Evolutionary conservation across 2,329 filamentous ascomycete genomes (phyloP).

Genomic region (Aspergillus neoniger): DNA sequence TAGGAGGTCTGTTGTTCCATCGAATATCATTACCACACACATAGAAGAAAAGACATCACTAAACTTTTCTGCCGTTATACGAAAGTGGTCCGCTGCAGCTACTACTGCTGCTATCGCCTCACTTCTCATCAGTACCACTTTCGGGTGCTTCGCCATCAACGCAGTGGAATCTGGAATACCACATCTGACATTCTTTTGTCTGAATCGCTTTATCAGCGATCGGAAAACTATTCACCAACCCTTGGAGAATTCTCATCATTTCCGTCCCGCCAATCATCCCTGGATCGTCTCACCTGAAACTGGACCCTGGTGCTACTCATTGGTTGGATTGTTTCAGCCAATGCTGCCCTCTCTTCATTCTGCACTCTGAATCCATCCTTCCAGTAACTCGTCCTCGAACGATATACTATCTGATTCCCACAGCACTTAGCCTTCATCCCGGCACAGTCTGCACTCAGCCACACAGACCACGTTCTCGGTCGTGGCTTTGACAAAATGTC

Average conservation of each 20-base stretch:
- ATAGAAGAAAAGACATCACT: too few relatives aligned
- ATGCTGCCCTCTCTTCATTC: neutral
- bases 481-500: conserved; percentile 35
- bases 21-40: neutral
- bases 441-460: neutral
- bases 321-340: conserved; percentile 4
- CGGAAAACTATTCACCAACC: neutral
- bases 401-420: neutral
- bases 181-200: neutral
- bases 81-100: too few relatives aligned
- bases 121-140: neutral
- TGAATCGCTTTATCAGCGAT: neutral
- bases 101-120: too few relatives aligned
- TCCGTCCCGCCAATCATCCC: neutral
- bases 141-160: neutral
- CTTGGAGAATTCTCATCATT: neutral
- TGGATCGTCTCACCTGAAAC: neutral
- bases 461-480: conserved; percentile 39
- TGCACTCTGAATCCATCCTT: neutral
- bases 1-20: neutral
- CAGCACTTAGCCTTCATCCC: neutral
- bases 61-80: too few relatives aligned
- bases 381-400: neutral
- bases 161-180: neutral
- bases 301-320: conserved; percentile 2